phyloP scores from a whole-genome alignment of 1,139 yeast genomes.

The Saccharomyces hybrid region DNA sequence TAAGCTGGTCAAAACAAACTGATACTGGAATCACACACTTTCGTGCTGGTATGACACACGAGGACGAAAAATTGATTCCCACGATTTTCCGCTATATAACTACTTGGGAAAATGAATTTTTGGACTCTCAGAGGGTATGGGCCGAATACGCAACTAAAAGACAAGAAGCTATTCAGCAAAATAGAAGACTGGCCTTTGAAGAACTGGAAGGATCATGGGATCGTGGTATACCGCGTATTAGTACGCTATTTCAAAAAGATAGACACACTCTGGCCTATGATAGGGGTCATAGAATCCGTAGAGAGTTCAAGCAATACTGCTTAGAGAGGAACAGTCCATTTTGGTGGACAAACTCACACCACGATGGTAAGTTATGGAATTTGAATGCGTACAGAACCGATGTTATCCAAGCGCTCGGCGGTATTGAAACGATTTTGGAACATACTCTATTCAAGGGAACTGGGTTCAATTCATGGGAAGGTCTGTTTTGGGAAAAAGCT shows the following conservation, averaged over 20 bases:
- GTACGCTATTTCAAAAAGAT: slow-evolving; percentile 91
- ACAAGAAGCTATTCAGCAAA: slow-evolving; percentile 78
- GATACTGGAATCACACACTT: slow-evolving; percentile 93
- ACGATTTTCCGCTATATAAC: slow-evolving; percentile 88
- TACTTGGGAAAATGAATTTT: slow-evolving; percentile 93
- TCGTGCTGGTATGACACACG: slow-evolving; percentile 86
- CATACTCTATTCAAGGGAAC: slow-evolving; percentile 95
- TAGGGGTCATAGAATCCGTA: slow-evolving; percentile 82
- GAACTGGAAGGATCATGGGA: slow-evolving; percentile 95
- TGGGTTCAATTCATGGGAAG: slow-evolving; percentile 98
- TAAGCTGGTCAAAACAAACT: slow-evolving; percentile 87
- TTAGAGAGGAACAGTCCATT: slow-evolving; percentile 73
- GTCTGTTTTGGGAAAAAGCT: slow-evolving; percentile 95
- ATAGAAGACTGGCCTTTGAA: slow-evolving; percentile 81
- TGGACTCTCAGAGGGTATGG: slow-evolving; percentile 96
- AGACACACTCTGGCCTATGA: slow-evolving; percentile 92
- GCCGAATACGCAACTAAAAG: slow-evolving; percentile 90
- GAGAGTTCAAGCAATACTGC: slow-evolving; percentile 71
- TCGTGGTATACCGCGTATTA: slow-evolving; percentile 91
- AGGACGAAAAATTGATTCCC: slow-evolving; percentile 75
- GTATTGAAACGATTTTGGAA: slow-evolving; percentile 90
- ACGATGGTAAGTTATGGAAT: slow-evolving; percentile 96
- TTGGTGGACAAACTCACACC: slow-evolving; percentile 94
- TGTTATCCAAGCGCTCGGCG: slow-evolving; percentile 95
- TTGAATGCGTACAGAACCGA: slow-evolving; percentile 88